These are phyloP conservation scores for Geotrichum armillariae DNA, from an alignment of 1,139 yeast species.

Conservation along the genomic window DNA sequence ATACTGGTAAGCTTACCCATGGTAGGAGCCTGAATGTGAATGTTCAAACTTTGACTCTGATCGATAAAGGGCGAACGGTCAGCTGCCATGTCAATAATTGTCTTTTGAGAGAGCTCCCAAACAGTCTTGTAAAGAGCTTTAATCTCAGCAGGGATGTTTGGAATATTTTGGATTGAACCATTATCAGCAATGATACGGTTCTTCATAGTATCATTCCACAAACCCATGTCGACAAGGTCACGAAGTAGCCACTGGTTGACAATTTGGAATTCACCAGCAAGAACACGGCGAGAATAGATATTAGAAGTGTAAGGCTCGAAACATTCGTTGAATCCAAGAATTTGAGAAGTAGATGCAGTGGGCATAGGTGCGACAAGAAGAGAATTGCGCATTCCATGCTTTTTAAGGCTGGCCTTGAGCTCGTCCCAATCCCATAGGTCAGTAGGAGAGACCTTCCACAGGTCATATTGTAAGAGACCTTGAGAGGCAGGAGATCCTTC, in stretches of 20 bases:
- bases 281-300: conserved; percentile 80
- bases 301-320: conserved; percentile 91
- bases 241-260: conserved; percentile 80
- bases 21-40: conserved; percentile 80
- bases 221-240: conserved; percentile 78
- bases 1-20: conserved; percentile 90
- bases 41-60: conserved; percentile 90
- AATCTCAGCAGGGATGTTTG: conserved; percentile 72
- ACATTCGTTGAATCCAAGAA: conserved; percentile 85
- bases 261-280: conserved; percentile 87
- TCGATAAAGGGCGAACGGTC: conserved; percentile 92
- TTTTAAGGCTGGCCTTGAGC: conserved; percentile 58
- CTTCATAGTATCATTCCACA: conserved; percentile 82
- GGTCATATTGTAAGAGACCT: conserved; percentile 75
- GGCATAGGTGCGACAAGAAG: conserved; percentile 92
- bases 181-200: conserved; percentile 73
- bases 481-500: conserved; percentile 81
- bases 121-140: conserved; percentile 87
- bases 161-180: conserved; percentile 83
- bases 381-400: conserved; percentile 77
- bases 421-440: conserved; percentile 74
- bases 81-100: conserved; percentile 91
- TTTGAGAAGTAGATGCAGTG: conserved; percentile 91
- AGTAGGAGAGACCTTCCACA: conserved; percentile 78
- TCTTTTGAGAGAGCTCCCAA: conserved; percentile 93